phyloP scores from a whole-genome alignment of 1,284 basidiomycete species.

The Termitomyces sp. region DNA sequence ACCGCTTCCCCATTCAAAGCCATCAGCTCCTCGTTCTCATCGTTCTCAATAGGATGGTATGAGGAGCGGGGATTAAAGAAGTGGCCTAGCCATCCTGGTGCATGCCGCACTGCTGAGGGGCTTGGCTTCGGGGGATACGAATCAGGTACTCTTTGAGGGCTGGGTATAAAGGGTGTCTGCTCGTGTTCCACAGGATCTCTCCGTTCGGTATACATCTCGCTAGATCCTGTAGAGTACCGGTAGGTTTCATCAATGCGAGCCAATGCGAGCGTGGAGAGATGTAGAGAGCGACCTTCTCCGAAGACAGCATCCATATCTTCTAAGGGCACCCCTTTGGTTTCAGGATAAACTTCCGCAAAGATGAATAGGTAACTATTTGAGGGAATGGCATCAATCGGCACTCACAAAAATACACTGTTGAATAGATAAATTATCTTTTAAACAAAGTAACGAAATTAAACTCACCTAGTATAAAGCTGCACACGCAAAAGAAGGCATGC shows the following conservation, averaged over 20 bases:
- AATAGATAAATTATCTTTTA: not conserved
- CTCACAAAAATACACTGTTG: constrained; percentile 69
- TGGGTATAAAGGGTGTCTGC: constrained; percentile 2
- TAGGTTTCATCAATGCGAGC: not conserved
- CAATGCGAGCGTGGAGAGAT: not conserved
- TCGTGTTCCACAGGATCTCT: not conserved
- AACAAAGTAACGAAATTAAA: constrained; percentile 8
- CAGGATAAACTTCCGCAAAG: constrained; percentile 64
- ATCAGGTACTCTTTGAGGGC: not conserved
- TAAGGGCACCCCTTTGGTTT: constrained; percentile 73
- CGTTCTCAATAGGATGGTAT: constrained; percentile 9
- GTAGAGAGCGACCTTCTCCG: constrained; percentile 56
- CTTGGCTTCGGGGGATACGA: constrained; percentile 11
- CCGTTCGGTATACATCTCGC: not conserved
- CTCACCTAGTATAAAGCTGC: constrained; percentile 76
- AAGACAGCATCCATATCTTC: constrained; percentile 84
- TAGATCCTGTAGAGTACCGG: not conserved
- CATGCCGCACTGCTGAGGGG: not conserved
- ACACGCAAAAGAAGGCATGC: constrained; percentile 93
- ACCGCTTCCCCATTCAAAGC: constrained; percentile 7
- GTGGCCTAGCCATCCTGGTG: constrained; percentile 3
- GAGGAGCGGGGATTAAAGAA: constrained; percentile 6
- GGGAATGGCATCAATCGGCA: constrained; percentile 1
- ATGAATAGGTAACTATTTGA: constrained; percentile 2
- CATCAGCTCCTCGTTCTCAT: constrained; percentile 11